A percentile compares a stretch with the other conserved stretches of the same genome.
phyloP scores from a whole-genome alignment of 345 rosid genomes.

The Linum trigynum region DNA sequence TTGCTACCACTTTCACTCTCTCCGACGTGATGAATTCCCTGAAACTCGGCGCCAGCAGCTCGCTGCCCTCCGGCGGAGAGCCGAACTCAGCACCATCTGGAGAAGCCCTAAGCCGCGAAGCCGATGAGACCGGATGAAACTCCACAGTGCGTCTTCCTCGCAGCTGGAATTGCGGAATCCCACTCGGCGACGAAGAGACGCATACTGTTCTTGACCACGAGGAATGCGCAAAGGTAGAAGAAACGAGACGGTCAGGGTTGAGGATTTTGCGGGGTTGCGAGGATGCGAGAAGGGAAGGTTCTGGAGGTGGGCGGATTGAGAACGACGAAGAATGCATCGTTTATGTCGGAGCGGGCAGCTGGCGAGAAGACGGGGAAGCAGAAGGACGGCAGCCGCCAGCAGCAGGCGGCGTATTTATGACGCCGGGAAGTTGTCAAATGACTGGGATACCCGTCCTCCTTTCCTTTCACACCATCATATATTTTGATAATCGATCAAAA shows the following conservation, averaged over 20 bases:
- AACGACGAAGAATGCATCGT: not conserved
- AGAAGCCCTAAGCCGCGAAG: constrained; percentile 34
- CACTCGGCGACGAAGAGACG: constrained; percentile 4
- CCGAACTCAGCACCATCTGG: constrained; percentile 38
- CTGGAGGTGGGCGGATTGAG: not conserved
- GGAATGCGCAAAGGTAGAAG: constrained; percentile 11
- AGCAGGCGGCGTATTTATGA: not conserved
- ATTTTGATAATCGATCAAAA: too few relatives aligned
- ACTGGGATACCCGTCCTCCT: not conserved
- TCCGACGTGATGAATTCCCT: constrained; percentile 84
- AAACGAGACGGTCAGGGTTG: not conserved
- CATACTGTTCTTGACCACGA: not conserved
- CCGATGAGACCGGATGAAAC: constrained; percentile 5
- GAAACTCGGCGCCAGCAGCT: constrained; percentile 34
- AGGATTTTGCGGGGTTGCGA: not conserved
- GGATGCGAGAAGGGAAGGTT: not conserved
- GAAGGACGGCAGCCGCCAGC: not conserved
- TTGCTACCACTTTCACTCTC: constrained; percentile 84
- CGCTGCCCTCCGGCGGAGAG: constrained; percentile 23
- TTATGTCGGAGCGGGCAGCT: too few relatives aligned
- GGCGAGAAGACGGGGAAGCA: not conserved
- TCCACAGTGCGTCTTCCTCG: constrained; percentile 11
- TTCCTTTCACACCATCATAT: too few relatives aligned
- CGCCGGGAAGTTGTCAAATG: not conserved
- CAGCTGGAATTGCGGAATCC: constrained; percentile 6